These are phyloP conservation scores for Phialocephala subalpina DNA, from an alignment of 2,329 filamentous ascomycete species.

Conservation along the genomic window DNA sequence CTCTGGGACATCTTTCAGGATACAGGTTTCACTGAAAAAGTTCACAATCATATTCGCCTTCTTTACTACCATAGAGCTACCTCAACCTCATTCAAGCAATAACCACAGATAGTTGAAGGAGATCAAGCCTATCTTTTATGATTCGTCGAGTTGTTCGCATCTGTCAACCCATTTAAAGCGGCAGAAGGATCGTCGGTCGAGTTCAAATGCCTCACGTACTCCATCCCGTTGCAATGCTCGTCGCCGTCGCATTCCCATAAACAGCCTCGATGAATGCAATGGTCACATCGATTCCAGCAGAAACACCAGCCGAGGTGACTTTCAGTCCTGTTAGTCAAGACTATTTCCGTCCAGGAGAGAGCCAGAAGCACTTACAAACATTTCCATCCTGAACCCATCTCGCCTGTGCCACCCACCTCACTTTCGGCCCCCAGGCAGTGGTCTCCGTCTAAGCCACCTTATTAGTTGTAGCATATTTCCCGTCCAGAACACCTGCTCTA, in stretches of 20 bases:
- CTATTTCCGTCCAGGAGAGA: background rate
- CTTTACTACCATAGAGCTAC: too few relatives aligned
- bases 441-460: conserved; percentile 63
- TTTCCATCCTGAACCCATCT: conserved; percentile 73
- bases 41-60: too few relatives aligned
- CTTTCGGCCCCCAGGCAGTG: conserved; percentile 54
- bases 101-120: too few relatives aligned
- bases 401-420: conserved; percentile 67
- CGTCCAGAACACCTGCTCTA: conserved; percentile 65
- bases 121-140: too few relatives aligned
- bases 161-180: background rate
- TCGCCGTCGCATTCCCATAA: conserved; percentile 56
- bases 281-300: conserved; percentile 68
- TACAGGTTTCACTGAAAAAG: too few relatives aligned
- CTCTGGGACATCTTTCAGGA: too few relatives aligned
- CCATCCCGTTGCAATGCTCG: conserved; percentile 52
- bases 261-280: conserved; percentile 62
- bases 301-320: conserved; percentile 65
- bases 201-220: conserved; percentile 65
- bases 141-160: too few relatives aligned
- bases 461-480: conserved; percentile 70
- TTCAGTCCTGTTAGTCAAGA: background rate
- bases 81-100: too few relatives aligned
- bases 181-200: conserved; percentile 63
- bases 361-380: conserved; percentile 55